phyloP scores from a whole-genome alignment of 148 eudicot genomes.

The Rhododendron ferrugineum region DNA sequence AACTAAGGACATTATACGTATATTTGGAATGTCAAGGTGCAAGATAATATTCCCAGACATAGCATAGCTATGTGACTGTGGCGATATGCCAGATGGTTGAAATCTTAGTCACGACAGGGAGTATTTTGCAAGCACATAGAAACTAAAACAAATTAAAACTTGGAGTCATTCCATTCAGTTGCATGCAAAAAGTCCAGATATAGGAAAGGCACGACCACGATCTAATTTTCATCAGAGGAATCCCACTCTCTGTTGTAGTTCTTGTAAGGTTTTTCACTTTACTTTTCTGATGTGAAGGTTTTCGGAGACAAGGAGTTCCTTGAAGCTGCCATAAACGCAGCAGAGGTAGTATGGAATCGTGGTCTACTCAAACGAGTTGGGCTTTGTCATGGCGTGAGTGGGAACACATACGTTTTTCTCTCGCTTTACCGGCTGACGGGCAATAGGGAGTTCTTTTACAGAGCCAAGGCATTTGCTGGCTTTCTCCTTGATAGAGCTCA shows the following conservation, averaged over 20 bases:
- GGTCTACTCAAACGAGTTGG: constrained; percentile 63
- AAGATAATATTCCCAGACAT: background rate
- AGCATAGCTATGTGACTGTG: background rate
- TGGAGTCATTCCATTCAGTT: background rate
- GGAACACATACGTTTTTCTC: constrained; percentile 55
- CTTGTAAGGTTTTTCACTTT: background rate
- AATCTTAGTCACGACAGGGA: background rate
- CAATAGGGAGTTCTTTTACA: constrained; percentile 37
- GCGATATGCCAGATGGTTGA: background rate
- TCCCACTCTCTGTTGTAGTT: background rate
- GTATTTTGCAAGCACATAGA: background rate
- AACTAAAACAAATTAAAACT: background rate
- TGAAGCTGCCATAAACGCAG: constrained; percentile 52
- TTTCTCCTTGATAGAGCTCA: constrained; percentile 49
- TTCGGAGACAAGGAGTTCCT: constrained; percentile 41
- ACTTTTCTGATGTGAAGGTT: constrained; percentile 23
- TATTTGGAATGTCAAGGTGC: background rate
- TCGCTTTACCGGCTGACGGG: constrained; percentile 49
- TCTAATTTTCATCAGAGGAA: background rate
- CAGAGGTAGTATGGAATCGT: constrained; percentile 61
- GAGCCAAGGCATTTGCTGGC: constrained; percentile 63
- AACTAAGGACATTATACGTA: background rate
- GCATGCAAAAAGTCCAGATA: background rate
- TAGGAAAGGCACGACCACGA: background rate
- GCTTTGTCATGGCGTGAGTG: constrained; percentile 67